Base-by-base conservation (phyloP, 1,284 basidiomycete species). In the Leccinum variabile region DNA sequence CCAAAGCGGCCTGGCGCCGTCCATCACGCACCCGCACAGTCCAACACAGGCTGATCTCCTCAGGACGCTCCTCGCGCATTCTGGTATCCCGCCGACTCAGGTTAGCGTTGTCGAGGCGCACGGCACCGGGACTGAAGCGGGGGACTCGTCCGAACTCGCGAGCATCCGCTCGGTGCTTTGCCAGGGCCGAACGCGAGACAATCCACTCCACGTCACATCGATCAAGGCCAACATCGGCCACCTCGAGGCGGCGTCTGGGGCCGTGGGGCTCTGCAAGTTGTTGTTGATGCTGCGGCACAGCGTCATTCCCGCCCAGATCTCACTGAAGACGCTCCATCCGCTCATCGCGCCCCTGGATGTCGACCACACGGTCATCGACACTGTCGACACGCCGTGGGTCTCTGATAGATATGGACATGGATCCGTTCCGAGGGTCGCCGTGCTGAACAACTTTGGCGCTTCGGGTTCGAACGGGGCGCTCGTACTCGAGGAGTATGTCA, bases 371-470 rank as follows among this genome's bases (percentile, higher is more conserved):
- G 59, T 80, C 35, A 88, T 91, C 59, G 76, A 82, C 64, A 81
- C 74, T 0, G 61, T 67, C 14, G 64, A 75, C 0, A 67, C 71
- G 0, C 68, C 76, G 2, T 90, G 88, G 88, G 54, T 58, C 8
- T 4, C 54, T 10, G 8, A 44, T 44, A 10, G n/a, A 44, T 11
- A 44, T 44, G 5, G n/a, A 18, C 49, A 50, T n/a, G 59, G n/a
- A 10, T 69, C 76, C 13, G 68, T 73, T 3, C 71, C 73, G 11
- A 79, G 87, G 4, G 66, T 86, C 4, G 88, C 87, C 1, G 67
- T 90, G 18, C 76, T 91, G 56, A 90, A 88, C 67, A 91, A 90
- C 67, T 91, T 90, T 66, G 89, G 89, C 18, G 89, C 89, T 0
- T 80, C 89, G 22, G 89, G 89, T 0, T 89, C 88, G 10, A 91